Evolutionary conservation across 2,329 filamentous ascomycete species (phyloP), one percentile per base, ranked within the genome.

Genomic region (Alternaria sp.): DNA sequence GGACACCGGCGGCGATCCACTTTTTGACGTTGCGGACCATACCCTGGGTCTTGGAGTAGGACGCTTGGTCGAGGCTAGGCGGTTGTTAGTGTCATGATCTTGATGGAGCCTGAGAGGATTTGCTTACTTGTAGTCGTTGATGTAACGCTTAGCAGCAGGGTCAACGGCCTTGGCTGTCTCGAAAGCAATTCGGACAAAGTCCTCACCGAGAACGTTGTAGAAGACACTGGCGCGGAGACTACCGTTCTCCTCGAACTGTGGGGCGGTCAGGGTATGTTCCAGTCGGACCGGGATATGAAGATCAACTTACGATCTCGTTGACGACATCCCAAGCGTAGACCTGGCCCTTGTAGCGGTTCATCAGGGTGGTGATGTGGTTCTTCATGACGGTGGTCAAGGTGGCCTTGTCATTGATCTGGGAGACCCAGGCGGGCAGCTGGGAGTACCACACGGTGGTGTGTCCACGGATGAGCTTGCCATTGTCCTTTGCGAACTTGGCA

Each of bases 151-250:
- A 6, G 88, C 89, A 62, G 80, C 72, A 3, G 91, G 90, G 75
- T 93, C 91, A 6, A 89, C 90, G 10, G 84, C 83, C 59, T 87
- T 85, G 14, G 91, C 91, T 3, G 90, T 87, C 65, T 88, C 84
- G 80, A 93, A 93, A 7, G 91, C 90, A 73, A 93, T 91, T 26
- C 84, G 82, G 54, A 94, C 88, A 74, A 90, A 93, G 77, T 88
- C 87, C 81, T 93, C 88, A 2, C 90, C 90, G 3, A 93, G 85
- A 2, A 92, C 87, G 15, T 87, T 84, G 71, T 84, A 90, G 82
- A 91, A 93, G 61, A 92, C 88, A 9, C 84, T 87, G 43, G 81
- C 70, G 26, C 90, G 87, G 56, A 90, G 82, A 5, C 77, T 82
- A 23, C 89, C 89, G 69, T 88, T 84, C 70, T 91, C 82, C 65